Conservation (phyloP, 2,329 filamentous ascomycete species). For the Alternaria solani region DNA sequence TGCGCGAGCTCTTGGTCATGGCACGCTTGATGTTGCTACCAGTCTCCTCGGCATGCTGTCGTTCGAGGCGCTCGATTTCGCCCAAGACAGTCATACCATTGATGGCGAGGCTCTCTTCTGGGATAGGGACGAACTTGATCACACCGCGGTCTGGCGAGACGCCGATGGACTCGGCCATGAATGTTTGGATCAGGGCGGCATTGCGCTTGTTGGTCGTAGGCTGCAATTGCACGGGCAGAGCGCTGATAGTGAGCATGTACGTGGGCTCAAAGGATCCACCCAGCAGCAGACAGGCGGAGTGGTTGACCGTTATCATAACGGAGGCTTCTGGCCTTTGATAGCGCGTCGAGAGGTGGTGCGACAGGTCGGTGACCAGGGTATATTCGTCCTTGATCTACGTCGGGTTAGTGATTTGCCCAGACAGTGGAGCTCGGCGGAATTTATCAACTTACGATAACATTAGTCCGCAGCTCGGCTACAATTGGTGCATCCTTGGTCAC, state of each 20-base stretch:
- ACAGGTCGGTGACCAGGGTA: conserved; percentile 76
- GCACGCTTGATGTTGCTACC: conserved; percentile 53
- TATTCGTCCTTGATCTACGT: conserved; percentile 76
- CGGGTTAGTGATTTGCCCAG: conserved; percentile 29
- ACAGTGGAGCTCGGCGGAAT: conserved; percentile 18
- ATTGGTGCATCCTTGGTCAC: conserved; percentile 57
- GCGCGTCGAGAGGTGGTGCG: conserved; percentile 74
- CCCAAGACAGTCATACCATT: conserved; percentile 74
- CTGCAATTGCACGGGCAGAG: conserved; percentile 72
- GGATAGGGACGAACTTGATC: conserved; percentile 73
- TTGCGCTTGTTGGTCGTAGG: conserved; percentile 83
- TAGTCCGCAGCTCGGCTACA: conserved; percentile 58
- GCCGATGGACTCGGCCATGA: conserved; percentile 74
- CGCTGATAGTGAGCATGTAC: conserved; percentile 78
- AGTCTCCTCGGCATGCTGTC: conserved; percentile 53
- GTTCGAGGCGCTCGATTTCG: conserved; percentile 69
- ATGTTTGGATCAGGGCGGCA: conserved; percentile 76
- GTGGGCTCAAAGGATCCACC: conserved; percentile 79
- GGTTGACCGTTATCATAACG: conserved; percentile 78
- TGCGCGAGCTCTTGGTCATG: conserved; percentile 49
- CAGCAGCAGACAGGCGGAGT: conserved; percentile 77
- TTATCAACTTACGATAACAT: conserved; percentile 58
- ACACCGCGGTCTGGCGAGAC: conserved; percentile 73
- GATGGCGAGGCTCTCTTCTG: conserved; percentile 75
- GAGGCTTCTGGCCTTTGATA: conserved; percentile 78